Conservation (phyloP, 495 filamentous ascomycete species). For the Cryomyces minteri region DNA sequence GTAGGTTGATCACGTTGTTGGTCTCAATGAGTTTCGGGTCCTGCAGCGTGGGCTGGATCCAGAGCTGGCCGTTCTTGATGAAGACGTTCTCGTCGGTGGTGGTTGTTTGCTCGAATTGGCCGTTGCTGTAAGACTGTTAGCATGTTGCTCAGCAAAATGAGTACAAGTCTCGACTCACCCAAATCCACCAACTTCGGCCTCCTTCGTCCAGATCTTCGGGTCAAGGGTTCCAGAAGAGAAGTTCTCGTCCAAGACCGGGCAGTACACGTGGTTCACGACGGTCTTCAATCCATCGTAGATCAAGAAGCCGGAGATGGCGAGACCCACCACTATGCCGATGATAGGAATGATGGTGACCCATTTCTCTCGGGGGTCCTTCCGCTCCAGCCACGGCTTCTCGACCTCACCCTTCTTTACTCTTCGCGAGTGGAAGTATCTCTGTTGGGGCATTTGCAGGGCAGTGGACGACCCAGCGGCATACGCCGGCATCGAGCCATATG, state of each 20-base stretch:
- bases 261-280: conserved; percentile 60
- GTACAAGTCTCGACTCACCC: conserved; percentile 34
- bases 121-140: conserved; percentile 34
- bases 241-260: conserved; percentile 48
- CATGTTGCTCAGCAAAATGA: conserved; percentile 2
- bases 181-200: conserved; percentile 67
- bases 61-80: conserved; percentile 45
- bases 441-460: conserved; percentile 14
- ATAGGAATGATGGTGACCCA: conserved; percentile 69
- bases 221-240: conserved; percentile 42
- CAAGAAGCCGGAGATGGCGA: conserved; percentile 45
- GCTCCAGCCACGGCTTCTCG: conserved; percentile 49
- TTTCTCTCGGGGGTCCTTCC: conserved; percentile 60
- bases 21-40: conserved; percentile 40
- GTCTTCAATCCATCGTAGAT: conserved; percentile 50
- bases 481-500: conserved; percentile 32
- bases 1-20: conserved; percentile 46
- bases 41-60: conserved; percentile 63
- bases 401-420: conserved; percentile 50
- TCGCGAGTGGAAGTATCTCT: conserved; percentile 56
- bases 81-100: conserved; percentile 50
- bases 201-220: conserved; percentile 49
- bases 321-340: conserved; percentile 44
- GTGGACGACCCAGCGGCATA: conserved; percentile 23
- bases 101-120: conserved; percentile 65